Evolutionary conservation across 441 rosid species (phyloP).

Genomic region (Croton setiger): DNA sequence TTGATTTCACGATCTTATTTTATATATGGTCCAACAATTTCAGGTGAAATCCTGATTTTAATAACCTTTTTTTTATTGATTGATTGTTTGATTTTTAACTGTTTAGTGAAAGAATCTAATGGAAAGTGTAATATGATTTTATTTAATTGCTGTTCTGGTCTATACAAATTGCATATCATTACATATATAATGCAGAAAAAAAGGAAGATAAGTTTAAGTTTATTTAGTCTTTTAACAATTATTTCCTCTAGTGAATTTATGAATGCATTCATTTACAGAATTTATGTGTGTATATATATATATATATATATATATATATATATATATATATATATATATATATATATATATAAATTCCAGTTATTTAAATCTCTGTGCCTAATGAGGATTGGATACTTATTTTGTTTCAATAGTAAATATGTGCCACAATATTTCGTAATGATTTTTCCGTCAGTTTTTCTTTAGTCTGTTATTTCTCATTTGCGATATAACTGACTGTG

Average conservation of each 20-base stretch:
- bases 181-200: background rate
- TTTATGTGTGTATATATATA: no score
- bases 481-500: constrained; percentile 23
- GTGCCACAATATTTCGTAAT: background rate
- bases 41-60: no score
- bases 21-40: no score
- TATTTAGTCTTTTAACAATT: background rate
- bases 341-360: no score
- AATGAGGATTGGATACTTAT: background rate
- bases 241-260: background rate
- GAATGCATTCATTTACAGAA: background rate
- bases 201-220: background rate
- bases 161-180: background rate
- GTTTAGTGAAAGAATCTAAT: background rate
- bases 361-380: background rate
- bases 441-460: constrained; percentile 8
- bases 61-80: no score
- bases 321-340: no score
- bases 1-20: no score
- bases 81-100: background rate
- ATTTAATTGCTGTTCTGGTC: background rate
- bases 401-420: background rate
- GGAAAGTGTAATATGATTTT: background rate
- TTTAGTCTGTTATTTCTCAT: constrained; percentile 13
- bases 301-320: no score